A percentile compares a stretch with the other conserved stretches of the same genome.
Evolutionary conservation across 2,329 filamentous ascomycete species (phyloP).

Genomic region (Talaromyces sp.): DNA sequence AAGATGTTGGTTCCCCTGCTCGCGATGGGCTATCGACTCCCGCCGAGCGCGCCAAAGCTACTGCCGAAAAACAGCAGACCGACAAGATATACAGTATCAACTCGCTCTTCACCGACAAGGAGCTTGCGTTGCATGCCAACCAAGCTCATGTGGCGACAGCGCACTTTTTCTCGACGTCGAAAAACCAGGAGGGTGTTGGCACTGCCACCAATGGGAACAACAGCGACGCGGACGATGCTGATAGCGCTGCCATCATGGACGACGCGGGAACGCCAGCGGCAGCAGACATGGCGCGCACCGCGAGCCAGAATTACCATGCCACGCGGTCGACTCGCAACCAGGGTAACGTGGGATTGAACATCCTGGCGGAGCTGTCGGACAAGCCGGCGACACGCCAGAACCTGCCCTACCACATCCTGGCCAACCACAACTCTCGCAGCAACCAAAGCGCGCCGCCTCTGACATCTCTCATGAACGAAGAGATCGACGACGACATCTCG

Average conservation of each 20-base stretch:
- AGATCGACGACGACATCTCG: conserved; percentile 42
- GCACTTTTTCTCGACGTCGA: conserved; percentile 54
- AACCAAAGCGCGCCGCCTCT: conserved; percentile 40
- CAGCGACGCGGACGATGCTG: conserved; percentile 36
- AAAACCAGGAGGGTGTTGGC: conserved; percentile 35
- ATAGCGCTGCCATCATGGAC: conserved; percentile 37
- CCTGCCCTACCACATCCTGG: conserved; percentile 42
- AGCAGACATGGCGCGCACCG: conserved; percentile 57
- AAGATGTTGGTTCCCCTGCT: conserved; percentile 55
- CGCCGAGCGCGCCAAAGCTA: conserved; percentile 50
- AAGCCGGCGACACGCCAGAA: conserved; percentile 42
- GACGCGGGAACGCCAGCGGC: conserved; percentile 39
- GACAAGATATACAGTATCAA: conserved; percentile 58
- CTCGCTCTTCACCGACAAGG: conserved; percentile 63
- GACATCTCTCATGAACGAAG: conserved; percentile 41
- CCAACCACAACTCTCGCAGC: conserved; percentile 41
- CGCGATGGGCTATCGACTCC: conserved; percentile 45
- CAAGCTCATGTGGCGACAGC: conserved; percentile 56
- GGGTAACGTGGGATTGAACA: conserved; percentile 49
- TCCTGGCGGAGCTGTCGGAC: conserved; percentile 53
- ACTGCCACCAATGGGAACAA: conserved; percentile 36
- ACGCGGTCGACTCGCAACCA: conserved; percentile 50
- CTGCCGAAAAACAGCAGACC: conserved; percentile 52
- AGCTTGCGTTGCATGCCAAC: conserved; percentile 58
- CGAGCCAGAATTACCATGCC: conserved; percentile 52